Evolutionary conservation across 2,329 filamentous ascomycete genomes (phyloP).

Genomic region (Fusarium camptoceras): DNA sequence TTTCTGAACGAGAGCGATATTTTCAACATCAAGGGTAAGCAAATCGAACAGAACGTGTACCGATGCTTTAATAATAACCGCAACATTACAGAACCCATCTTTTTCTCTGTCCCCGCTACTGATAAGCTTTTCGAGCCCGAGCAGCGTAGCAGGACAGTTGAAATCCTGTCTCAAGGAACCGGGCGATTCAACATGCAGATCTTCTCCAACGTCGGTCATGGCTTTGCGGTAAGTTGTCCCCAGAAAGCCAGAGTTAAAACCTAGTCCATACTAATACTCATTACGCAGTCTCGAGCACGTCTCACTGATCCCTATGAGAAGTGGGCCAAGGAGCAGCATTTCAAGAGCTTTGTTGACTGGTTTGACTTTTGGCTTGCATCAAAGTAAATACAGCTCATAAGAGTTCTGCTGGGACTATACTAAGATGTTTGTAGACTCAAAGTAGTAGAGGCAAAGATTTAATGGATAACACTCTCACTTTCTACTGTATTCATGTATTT

Average conservation of each 20-base stretch:
- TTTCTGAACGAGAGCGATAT: neutral
- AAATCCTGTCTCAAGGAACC: neutral
- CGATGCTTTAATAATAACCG: too few species aligned
- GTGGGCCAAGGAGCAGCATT: neutral
- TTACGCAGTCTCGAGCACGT: neutral
- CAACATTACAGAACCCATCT: neutral
- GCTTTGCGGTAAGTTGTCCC: neutral
- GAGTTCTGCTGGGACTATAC: too few species aligned
- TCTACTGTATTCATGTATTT: too few species aligned
- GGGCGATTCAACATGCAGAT: neutral
- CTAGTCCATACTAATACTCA: fast-evolving
- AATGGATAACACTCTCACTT: too few species aligned
- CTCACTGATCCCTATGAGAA: neutral
- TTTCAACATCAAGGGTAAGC: neutral
- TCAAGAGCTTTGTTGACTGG: constrained; percentile 3
- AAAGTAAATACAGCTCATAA: neutral
- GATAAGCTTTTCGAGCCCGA: neutral
- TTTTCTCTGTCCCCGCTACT: neutral
- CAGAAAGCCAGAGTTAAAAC: too few species aligned
- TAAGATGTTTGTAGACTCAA: too few species aligned
- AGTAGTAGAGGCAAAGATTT: too few species aligned
- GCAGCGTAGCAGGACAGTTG: neutral
- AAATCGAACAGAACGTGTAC: too few species aligned
- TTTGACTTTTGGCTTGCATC: neutral
- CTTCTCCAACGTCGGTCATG: neutral